Evolutionary conservation across 306 rosid genomes (phyloP).

Genomic region (Quercus alba): DNA sequence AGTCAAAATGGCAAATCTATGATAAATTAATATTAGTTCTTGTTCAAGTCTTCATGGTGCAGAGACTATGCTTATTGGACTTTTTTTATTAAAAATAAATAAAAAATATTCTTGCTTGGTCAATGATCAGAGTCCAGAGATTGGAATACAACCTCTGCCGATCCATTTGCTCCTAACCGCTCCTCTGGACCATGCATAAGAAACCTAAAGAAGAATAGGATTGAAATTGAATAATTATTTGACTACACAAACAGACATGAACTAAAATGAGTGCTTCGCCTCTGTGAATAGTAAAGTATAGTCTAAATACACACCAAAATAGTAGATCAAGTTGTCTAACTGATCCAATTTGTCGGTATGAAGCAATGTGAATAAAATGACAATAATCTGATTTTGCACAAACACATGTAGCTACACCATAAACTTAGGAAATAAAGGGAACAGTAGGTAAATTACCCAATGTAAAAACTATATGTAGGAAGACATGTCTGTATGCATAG

Average conservation of each 20-base stretch:
- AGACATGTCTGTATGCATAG: neutral
- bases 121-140: neutral
- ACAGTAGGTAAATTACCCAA: neutral
- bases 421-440: neutral
- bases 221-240: neutral
- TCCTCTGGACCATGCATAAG: neutral
- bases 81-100: too few relatives aligned
- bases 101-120: neutral
- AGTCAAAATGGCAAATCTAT: neutral
- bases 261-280: neutral
- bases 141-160: neutral
- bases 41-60: neutral
- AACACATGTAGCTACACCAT: neutral
- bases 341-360: neutral
- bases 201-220: neutral
- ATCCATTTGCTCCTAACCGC: slow-evolving; percentile 6
- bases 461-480: neutral
- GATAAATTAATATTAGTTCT: neutral
- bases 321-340: neutral
- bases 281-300: neutral
- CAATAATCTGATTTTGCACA: neutral
- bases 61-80: neutral
- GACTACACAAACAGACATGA: neutral
- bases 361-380: neutral
- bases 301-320: neutral